phyloP scores from a whole-genome alignment of 2,329 filamentous ascomycete species.

The Aspergillus carbonarius region DNA sequence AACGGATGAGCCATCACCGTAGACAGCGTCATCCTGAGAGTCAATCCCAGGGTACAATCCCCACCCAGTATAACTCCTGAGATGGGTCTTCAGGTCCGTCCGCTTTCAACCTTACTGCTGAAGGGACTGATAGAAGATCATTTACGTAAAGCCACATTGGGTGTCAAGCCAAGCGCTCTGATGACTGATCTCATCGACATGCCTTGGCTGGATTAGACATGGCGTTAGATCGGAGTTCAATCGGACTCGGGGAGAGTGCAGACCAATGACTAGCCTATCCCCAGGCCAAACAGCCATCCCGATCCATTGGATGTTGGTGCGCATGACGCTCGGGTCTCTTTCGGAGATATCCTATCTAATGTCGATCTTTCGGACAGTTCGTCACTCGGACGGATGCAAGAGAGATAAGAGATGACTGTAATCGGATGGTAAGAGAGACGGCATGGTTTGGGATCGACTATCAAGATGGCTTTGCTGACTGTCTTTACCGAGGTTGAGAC shows the following conservation, averaged over 20 bases:
- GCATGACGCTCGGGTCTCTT: no score
- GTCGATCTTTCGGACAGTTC: not conserved
- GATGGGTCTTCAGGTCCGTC: not conserved
- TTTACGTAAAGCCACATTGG: constrained; percentile 10
- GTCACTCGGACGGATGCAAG: not conserved
- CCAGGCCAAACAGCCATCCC: not conserved
- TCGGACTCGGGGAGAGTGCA: not conserved
- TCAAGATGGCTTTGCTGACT: no score
- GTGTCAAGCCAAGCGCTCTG: not conserved
- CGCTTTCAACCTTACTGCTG: not conserved
- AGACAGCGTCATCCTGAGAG: not conserved
- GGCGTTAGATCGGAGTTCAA: not conserved
- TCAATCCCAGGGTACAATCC: not conserved
- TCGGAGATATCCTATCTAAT: not conserved
- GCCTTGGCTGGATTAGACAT: not conserved
- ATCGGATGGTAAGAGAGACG: not conserved
- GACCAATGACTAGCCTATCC: not conserved
- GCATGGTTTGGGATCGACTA: no score
- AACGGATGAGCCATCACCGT: not conserved
- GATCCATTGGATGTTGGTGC: not conserved
- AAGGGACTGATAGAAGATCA: constrained; percentile 6
- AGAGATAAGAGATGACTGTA: not conserved
- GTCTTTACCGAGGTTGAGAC: no score
- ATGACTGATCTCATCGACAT: not conserved
- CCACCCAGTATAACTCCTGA: not conserved